Conservation (phyloP, 176 grass and related monocot genomes). For the Lolium rigidum region DNA sequence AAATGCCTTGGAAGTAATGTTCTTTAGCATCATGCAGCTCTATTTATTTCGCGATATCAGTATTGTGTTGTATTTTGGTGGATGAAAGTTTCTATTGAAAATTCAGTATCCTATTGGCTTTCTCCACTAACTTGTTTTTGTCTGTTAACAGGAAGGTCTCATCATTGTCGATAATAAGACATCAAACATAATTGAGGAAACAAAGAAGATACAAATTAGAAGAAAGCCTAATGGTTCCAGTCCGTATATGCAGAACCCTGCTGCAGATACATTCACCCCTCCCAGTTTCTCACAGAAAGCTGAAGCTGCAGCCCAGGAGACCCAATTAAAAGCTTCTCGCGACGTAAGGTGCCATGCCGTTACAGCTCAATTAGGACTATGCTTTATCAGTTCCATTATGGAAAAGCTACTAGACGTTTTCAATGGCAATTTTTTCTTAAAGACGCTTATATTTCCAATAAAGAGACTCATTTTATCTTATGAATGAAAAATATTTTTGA, state of each 20-base stretch:
- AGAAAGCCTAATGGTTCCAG: slow-evolving; percentile 46
- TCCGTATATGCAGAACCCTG: slow-evolving; percentile 24
- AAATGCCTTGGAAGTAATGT: slow-evolving; percentile 83
- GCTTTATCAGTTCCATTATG: not conserved
- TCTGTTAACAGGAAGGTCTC: slow-evolving; percentile 52
- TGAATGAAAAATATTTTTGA: not conserved
- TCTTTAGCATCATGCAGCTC: not conserved
- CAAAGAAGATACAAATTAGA: slow-evolving; percentile 73
- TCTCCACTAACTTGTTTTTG: not conserved
- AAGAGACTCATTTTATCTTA: not conserved
- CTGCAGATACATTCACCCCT: slow-evolving; percentile 22
- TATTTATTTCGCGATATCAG: not conserved
- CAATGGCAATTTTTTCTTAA: not conserved
- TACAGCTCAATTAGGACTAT: slow-evolving; percentile 41
- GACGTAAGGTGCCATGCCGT: slow-evolving; percentile 72
- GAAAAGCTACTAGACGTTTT: not conserved
- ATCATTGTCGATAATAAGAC: slow-evolving; percentile 62
- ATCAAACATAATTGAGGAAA: slow-evolving; percentile 62
- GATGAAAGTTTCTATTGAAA: no score
- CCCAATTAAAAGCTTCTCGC: slow-evolving; percentile 70
- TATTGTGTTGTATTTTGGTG: no score
- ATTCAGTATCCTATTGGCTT: not conserved
- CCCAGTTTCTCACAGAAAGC: slow-evolving; percentile 36
- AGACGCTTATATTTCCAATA: not conserved
- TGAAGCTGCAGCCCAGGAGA: slow-evolving; percentile 32